phyloP scores from a whole-genome alignment of 768 basidiomycete genomes.

The Collybiopsis luxurians region DNA sequence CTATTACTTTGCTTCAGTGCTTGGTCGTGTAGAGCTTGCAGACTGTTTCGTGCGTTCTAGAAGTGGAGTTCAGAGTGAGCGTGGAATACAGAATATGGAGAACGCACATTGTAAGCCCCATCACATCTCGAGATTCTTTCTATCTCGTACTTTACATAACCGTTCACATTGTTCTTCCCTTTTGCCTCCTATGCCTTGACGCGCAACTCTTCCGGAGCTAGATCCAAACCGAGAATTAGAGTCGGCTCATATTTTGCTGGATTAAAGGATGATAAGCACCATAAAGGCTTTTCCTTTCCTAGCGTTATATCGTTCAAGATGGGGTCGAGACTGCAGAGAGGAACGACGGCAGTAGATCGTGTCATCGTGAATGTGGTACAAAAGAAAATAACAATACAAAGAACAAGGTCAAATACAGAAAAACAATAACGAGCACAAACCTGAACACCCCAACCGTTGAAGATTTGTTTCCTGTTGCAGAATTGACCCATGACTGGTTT shows the following conservation, averaged over 20 bases:
- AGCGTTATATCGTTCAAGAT: slow-evolving; percentile 63
- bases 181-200: slow-evolving; percentile 58
- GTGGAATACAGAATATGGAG: not conserved
- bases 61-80: not conserved
- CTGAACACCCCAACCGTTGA: slow-evolving; percentile 18
- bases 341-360: too few species aligned
- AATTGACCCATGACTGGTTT: slow-evolving; percentile 42
- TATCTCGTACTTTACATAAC: slow-evolving; percentile 56
- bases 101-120: slow-evolving; percentile 37
- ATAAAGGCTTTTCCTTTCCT: slow-evolving; percentile 65
- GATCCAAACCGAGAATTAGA: slow-evolving; percentile 63
- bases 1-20: slow-evolving; percentile 41
- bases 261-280: slow-evolving; percentile 78
- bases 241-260: slow-evolving; percentile 73
- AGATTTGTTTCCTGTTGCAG: slow-evolving; percentile 12
- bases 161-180: not conserved
- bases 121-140: slow-evolving; percentile 54
- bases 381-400: too few species aligned
- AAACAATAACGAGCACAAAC: slow-evolving; percentile 25
- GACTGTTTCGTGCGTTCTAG: slow-evolving; percentile 49
- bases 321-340: slow-evolving; percentile 61
- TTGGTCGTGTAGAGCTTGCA: slow-evolving; percentile 48
- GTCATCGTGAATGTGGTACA: too few species aligned
- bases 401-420: slow-evolving; percentile 2
- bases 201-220: slow-evolving; percentile 77